Percentiles rank a stretch among this genome's conserved stretches.
Conservation (phyloP, 768 basidiomycete species). For the Boletus subcaerulescens region DNA sequence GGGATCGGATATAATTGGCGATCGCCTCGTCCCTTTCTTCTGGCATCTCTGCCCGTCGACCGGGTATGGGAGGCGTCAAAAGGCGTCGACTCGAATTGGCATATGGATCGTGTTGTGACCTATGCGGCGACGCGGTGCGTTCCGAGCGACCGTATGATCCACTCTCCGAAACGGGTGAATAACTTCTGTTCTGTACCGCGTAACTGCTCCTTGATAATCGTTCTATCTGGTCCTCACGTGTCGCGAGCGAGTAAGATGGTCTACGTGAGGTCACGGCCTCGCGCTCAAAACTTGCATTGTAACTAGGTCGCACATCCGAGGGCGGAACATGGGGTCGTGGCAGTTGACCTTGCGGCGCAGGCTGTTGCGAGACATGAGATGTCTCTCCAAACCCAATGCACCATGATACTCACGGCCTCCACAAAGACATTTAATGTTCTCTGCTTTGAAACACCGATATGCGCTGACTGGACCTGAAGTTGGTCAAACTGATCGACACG, state of each 20-base stretch:
- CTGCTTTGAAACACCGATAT: conserved; percentile 52
- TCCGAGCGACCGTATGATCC: conserved; percentile 19
- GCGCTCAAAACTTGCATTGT: conserved; percentile 22
- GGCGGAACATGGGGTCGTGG: conserved; percentile 20
- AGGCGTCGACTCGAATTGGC: conserved; percentile 1
- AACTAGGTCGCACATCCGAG: conserved; percentile 4
- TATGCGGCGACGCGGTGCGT: conserved; percentile 8
- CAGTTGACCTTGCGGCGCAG: conserved; percentile 23
- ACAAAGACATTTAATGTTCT: conserved; percentile 57
- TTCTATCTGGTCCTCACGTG: conserved; percentile 30
- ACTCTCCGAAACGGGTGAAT: conserved; percentile 16
- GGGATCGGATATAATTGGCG: conserved; percentile 39
- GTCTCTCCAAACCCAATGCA: neutral
- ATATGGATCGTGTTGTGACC: neutral
- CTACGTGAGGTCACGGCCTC: conserved; percentile 7
- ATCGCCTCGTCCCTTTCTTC: conserved; percentile 44
- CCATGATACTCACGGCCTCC: conserved; percentile 46
- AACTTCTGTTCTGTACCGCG: conserved; percentile 6
- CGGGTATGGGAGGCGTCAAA: conserved; percentile 24
- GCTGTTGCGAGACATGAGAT: conserved; percentile 20
- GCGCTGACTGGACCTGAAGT: conserved; percentile 51
- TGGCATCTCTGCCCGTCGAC: conserved; percentile 32
- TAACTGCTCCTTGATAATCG: conserved; percentile 24
- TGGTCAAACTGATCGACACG: conserved; percentile 52
- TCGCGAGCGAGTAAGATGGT: conserved; percentile 11